phyloP scores from a whole-genome alignment of 2,329 filamentous ascomycete species.

The Cladophialophora yegresii region DNA sequence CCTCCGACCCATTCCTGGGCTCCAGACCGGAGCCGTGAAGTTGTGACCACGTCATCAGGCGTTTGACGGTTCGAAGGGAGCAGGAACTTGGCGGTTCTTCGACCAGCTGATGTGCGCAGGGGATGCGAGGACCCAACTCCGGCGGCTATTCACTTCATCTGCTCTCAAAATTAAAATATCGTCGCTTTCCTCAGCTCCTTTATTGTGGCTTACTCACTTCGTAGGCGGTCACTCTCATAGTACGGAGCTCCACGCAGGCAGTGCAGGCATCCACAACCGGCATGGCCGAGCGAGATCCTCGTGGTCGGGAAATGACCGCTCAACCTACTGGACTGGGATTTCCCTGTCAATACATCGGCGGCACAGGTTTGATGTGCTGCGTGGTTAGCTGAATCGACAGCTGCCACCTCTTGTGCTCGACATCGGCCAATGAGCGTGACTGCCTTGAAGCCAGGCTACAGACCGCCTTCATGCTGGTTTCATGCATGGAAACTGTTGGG shows the following conservation, averaged over 20 bases:
- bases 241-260: neutral
- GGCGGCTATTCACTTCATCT: neutral
- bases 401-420: neutral
- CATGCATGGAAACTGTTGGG: neutral
- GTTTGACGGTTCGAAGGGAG: neutral
- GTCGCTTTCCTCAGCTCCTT: neutral
- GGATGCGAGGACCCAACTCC: neutral
- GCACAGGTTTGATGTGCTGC: neutral
- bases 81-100: neutral
- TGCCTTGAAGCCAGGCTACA: neutral
- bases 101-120: neutral
- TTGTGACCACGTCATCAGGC: neutral
- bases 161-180: neutral
- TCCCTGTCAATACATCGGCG: neutral
- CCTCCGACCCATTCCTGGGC: neutral
- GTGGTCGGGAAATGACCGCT: neutral
- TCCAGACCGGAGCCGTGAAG: neutral
- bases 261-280: neutral
- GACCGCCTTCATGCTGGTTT: neutral
- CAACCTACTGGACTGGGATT: neutral
- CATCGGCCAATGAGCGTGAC: neutral
- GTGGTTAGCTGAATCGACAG: neutral
- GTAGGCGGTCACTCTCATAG: constrained; percentile 2
- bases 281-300: neutral
- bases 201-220: constrained; percentile 11